A percentile compares a stretch with the other conserved stretches of the same genome.
Conservation (phyloP, 495 filamentous ascomycete genomes). For the Penicillium simplicissimum region DNA sequence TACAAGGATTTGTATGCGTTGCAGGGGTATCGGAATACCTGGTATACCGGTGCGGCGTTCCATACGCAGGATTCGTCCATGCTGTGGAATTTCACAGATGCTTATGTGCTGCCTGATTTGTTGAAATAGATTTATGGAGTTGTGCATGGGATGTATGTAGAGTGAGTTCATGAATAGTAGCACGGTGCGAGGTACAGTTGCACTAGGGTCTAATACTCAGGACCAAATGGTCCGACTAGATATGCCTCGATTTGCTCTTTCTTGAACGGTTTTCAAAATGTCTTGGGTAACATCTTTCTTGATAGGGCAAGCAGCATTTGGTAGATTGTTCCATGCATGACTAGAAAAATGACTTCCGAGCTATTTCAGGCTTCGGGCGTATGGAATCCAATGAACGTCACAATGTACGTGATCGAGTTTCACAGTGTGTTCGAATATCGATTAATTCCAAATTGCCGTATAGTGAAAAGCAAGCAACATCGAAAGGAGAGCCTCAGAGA, state of each 20-base stretch:
- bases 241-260: no score
- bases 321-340: no score
- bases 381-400: no score
- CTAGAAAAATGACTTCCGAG: no score
- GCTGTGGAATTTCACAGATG: conserved; percentile 22
- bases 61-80: conserved; percentile 20
- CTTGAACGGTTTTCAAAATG: no score
- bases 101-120: conserved; percentile 9
- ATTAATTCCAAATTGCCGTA: not conserved
- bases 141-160: not conserved
- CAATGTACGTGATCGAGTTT: not conserved
- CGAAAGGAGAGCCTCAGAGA: not conserved
- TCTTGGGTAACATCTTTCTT: no score
- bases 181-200: no score
- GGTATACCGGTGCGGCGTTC: conserved; percentile 35
- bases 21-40: conserved; percentile 40
- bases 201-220: no score
- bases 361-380: no score
- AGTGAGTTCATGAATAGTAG: not conserved
- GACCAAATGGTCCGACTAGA: no score
- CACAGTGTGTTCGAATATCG: not conserved
- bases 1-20: conserved; percentile 39
- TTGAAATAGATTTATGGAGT: not conserved
- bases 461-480: not conserved
- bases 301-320: no score